Evolutionary conservation across 192 early-diverging fungal species (phyloP), one percentile per base, ranked within the genome.

Genomic region (Irineochytrium annulatum): DNA sequence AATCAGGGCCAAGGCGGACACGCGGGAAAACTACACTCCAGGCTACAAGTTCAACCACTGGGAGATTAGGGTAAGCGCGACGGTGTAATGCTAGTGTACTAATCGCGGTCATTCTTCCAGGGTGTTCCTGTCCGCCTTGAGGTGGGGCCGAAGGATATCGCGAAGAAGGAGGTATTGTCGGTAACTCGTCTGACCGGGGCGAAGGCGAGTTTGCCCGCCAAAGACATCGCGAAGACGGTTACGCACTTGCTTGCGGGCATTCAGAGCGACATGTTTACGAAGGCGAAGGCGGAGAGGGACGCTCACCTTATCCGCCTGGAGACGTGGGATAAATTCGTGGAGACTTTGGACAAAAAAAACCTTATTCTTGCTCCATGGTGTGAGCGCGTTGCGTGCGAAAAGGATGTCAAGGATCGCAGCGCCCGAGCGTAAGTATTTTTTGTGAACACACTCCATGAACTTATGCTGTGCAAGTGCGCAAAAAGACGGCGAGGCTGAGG

Each of bases 41-140:
- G 95, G 93, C 14, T 93, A 86, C 84, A 99, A 99, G 79, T 99
- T 91, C 88, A 97, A 91, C 83, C 94, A 98, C 80, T 99, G 97
- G 97, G 95, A 99, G 71, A 69, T 97, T 54, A 65, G 76, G 46
- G 85, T 87, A 73, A 28, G 63, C 26, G 8, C 24, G 3, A 70
- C 41, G 30, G 19, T 46, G 16, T 57, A 32, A 13, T 57, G 6
- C 17, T 65, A 0, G 3, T 26, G 39, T 3, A 16, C 20, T 64
- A 27, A 43, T 29, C 6, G 28, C 48, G 43, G 14, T 66, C 17
- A 24, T 8, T 52, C 4, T 20, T 22, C 24, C 79, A 93, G 72
- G 97, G 97, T 75, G 92, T 95, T 63, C 97, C 97, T 31, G 59
- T 99, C 59, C 91, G 97, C 53, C 74, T 99, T 43, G 97, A 99